Evolutionary conservation across 805 yeast genomes (phyloP).

Genomic region (Komagataella populi): DNA sequence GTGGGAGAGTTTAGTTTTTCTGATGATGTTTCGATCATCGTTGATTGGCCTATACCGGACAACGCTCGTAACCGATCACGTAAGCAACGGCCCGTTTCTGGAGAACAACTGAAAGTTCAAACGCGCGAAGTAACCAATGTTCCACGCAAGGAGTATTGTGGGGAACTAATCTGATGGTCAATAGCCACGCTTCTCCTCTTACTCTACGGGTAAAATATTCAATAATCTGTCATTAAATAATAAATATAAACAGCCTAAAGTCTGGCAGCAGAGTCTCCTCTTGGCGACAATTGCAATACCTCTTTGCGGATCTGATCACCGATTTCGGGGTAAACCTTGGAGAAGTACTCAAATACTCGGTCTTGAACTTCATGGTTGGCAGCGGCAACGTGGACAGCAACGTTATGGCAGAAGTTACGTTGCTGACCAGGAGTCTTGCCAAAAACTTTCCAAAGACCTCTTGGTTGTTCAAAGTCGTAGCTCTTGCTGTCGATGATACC

Average conservation of each 20-base stretch:
- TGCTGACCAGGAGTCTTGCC: constrained; percentile 75
- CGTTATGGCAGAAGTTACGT: constrained; percentile 68
- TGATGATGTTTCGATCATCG: constrained; percentile 12
- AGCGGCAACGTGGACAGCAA: constrained; percentile 55
- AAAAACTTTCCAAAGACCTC: constrained; percentile 65
- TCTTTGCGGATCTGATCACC: constrained; percentile 58
- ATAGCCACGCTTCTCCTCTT: background rate
- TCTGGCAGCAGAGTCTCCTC: constrained; percentile 19
- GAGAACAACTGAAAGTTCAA: too few relatives aligned
- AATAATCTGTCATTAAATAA: background rate
- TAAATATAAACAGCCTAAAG: constrained; percentile 5
- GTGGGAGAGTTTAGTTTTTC: background rate
- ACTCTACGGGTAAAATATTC: background rate
- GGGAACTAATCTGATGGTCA: background rate
- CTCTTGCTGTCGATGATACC: constrained; percentile 34
- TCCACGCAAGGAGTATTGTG: background rate
- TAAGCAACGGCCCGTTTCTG: background rate
- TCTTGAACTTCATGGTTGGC: constrained; percentile 74
- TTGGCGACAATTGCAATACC: constrained; percentile 34
- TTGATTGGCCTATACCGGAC: background rate
- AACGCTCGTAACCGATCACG: background rate
- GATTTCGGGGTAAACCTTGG: constrained; percentile 56
- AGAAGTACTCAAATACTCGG: constrained; percentile 62
- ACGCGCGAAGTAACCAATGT: too few relatives aligned
- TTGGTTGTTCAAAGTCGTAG: constrained; percentile 66